These are phyloP conservation scores for Phialemoniopsis sp. DNA, from an alignment of 2,329 filamentous ascomycete species.

Conservation along the genomic window DNA sequence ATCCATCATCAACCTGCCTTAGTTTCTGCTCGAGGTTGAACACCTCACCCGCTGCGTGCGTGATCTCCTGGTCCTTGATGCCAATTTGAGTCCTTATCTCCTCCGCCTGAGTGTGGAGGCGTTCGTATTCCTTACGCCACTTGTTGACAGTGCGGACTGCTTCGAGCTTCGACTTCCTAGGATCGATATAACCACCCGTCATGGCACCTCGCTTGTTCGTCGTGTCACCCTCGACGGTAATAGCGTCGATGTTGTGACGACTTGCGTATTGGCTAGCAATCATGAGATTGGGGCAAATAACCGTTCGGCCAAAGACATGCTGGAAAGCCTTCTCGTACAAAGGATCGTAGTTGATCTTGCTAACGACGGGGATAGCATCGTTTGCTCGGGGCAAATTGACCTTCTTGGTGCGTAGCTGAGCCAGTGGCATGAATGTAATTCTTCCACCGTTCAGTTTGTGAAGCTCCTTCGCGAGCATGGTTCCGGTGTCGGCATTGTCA, in stretches of 20 bases:
- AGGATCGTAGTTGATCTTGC: conserved; percentile 75
- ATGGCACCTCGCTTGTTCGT: conserved; percentile 94
- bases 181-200: conserved; percentile 91
- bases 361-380: conserved; percentile 83
- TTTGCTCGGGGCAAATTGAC: conserved; percentile 78
- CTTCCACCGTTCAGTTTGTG: conserved; percentile 78
- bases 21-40: conserved; percentile 79
- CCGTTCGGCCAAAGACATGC: conserved; percentile 92
- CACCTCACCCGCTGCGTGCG: conserved; percentile 75
- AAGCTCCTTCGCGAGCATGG: conserved; percentile 73
- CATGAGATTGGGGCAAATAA: conserved; percentile 86
- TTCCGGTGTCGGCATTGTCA: conserved; percentile 84
- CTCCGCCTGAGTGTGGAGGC: conserved; percentile 56
- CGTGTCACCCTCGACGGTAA: conserved; percentile 91
- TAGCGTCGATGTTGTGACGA: conserved; percentile 86
- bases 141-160: conserved; percentile 72
- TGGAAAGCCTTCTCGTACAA: conserved; percentile 82
- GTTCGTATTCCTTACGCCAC: conserved; percentile 72
- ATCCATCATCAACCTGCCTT: conserved; percentile 74
- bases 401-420: conserved; percentile 67
- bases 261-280: conserved; percentile 88
- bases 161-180: conserved; percentile 79
- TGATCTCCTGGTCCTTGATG: conserved; percentile 83
- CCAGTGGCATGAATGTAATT: conserved; percentile 92
- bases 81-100: conserved; percentile 70